A percentile compares a stretch with the other conserved stretches of the same genome.
These are phyloP conservation scores for Pistacia integerrima DNA, from an alignment of 345 rosid genomes.

Conservation along the genomic window DNA sequence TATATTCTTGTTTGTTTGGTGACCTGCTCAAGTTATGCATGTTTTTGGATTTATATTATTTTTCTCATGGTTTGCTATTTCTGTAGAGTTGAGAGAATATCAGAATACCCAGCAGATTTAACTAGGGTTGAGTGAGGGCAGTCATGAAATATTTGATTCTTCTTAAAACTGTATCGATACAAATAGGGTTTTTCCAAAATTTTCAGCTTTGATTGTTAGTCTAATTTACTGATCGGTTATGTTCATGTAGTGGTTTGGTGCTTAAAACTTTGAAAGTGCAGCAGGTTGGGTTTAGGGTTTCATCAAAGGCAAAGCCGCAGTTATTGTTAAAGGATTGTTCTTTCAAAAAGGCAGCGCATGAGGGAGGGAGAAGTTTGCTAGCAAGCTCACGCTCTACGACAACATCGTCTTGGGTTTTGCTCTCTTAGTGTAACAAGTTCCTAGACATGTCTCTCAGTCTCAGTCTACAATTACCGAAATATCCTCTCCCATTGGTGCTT, in stretches of 20 bases:
- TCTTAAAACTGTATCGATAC: neutral
- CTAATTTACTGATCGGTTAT: neutral
- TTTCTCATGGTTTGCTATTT: neutral
- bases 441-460: conserved; percentile 48
- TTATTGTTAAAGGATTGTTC: conserved; percentile 16
- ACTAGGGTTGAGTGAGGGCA: neutral
- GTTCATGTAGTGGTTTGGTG: no score
- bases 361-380: conserved; percentile 2
- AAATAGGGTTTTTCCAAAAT: neutral
- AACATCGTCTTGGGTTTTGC: conserved; percentile 61
- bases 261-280: neutral
- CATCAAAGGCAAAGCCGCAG: conserved; percentile 6
- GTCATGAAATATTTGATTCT: neutral
- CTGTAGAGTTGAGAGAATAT: neutral
- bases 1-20: neutral
- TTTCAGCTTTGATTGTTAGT: neutral
- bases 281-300: conserved; percentile 32
- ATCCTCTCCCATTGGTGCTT: conserved; percentile 22
- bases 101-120: neutral
- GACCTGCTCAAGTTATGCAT: conserved; percentile 7
- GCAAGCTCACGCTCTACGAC: conserved; percentile 40
- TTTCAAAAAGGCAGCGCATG: conserved; percentile 22
- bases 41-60: neutral
- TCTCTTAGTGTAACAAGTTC: conserved; percentile 65
- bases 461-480: conserved; percentile 25